These are phyloP conservation scores for Daldinia bambusicola DNA, from an alignment of 495 filamentous ascomycete species.

Conservation along the genomic window DNA sequence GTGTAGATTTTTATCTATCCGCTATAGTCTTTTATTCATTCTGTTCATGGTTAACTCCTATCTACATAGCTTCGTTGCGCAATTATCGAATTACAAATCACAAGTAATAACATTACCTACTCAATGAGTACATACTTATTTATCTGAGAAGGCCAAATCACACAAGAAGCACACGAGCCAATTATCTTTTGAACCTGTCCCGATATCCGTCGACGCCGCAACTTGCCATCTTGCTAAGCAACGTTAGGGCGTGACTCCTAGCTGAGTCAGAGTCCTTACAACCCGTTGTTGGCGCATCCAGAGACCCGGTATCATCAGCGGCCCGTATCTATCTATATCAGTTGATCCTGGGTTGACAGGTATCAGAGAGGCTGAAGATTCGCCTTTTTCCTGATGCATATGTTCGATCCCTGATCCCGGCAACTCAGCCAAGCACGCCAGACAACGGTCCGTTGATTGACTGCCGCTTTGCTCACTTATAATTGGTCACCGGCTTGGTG, in stretches of 20 bases:
- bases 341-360: slow-evolving; percentile 24
- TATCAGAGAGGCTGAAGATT: slow-evolving; percentile 41
- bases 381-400: slow-evolving; percentile 24
- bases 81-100: slow-evolving; percentile 20
- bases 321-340: slow-evolving; percentile 23
- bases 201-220: slow-evolving; percentile 38
- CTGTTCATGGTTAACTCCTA: background rate
- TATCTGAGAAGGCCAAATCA: slow-evolving; percentile 41
- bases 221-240: slow-evolving; percentile 35
- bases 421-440: slow-evolving; percentile 26
- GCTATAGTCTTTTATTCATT: slow-evolving; percentile 7
- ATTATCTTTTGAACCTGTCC: slow-evolving; percentile 35
- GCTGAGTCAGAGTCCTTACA: slow-evolving; percentile 26
- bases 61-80: slow-evolving; percentile 4
- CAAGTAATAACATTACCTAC: slow-evolving; percentile 24
- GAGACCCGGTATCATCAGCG: slow-evolving; percentile 22
- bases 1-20: slow-evolving; percentile 1
- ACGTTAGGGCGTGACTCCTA: slow-evolving; percentile 26
- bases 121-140: slow-evolving; percentile 40
- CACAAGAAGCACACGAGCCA: slow-evolving; percentile 40
- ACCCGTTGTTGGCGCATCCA: slow-evolving; percentile 11
- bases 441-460: slow-evolving; percentile 31
- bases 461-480: slow-evolving; percentile 16
- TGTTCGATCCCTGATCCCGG: slow-evolving; percentile 41
- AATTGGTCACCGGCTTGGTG: slow-evolving; percentile 17